Evolutionary conservation across 768 basidiomycete species (phyloP).

Genomic region (Termitomyces sp.): DNA sequence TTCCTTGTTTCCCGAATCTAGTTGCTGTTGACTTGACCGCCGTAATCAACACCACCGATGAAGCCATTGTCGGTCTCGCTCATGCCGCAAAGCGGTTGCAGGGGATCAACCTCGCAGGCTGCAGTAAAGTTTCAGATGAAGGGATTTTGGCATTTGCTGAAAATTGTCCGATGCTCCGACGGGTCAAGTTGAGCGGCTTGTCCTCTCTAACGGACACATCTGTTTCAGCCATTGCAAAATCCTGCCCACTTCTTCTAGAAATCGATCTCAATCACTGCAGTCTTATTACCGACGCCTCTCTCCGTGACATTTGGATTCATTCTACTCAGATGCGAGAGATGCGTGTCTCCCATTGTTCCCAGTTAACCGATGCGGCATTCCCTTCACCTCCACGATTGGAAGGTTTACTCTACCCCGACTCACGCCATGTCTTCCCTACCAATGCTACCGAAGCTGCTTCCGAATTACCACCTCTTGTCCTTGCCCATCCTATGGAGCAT

Average conservation of each 20-base stretch:
- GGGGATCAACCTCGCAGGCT: constrained; percentile 88
- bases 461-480: constrained; percentile 62
- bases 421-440: constrained; percentile 42
- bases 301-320: constrained; percentile 82
- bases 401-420: constrained; percentile 24
- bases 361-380: constrained; percentile 83
- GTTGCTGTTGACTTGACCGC: constrained; percentile 84
- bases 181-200: constrained; percentile 86
- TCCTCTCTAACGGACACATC: constrained; percentile 72
- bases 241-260: constrained; percentile 86
- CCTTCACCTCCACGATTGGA: constrained; percentile 59
- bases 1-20: constrained; percentile 70
- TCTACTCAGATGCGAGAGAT: constrained; percentile 88
- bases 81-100: constrained; percentile 70
- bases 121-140: constrained; percentile 73
- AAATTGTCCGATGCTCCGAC: constrained; percentile 72
- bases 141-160: constrained; percentile 75
- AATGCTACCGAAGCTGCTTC: constrained; percentile 28
- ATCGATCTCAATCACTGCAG: constrained; percentile 89
- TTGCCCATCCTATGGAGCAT: constrained; percentile 69
- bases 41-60: constrained; percentile 65
- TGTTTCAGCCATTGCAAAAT: constrained; percentile 69
- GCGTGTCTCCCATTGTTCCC: constrained; percentile 73
- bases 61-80: constrained; percentile 69
- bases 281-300: constrained; percentile 67